These are phyloP conservation scores for Grosmannia huntii DNA, from an alignment of 2,329 filamentous ascomycete genomes.

Conservation along the genomic window DNA sequence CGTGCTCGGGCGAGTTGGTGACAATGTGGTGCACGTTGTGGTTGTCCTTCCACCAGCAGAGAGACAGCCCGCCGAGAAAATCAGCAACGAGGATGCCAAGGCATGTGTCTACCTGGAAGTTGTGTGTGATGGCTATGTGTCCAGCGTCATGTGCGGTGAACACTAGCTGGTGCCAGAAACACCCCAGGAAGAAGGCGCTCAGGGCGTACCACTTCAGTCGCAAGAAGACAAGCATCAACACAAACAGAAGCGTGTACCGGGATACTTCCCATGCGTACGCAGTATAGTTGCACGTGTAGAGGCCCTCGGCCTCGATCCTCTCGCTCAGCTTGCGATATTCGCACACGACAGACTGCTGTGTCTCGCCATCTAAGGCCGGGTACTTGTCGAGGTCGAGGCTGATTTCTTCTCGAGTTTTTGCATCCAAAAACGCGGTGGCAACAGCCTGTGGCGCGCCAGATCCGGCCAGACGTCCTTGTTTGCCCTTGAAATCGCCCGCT, in stretches of 20 bases:
- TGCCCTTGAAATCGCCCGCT: conserved; percentile 10
- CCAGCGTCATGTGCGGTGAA: conserved; percentile 92
- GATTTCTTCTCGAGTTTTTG: conserved; percentile 61
- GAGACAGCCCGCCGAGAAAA: conserved; percentile 74
- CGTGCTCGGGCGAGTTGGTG: conserved; percentile 89
- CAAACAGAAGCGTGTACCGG: conserved; percentile 59
- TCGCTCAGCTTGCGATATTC: conserved; percentile 74
- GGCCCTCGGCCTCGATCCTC: conserved; percentile 56
- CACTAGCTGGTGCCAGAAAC: conserved; percentile 87
- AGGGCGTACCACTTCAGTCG: conserved; percentile 51
- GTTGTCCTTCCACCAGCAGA: conserved; percentile 95
- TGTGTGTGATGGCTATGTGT: conserved; percentile 94
- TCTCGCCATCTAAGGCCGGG: conserved; percentile 59
- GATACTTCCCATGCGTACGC: conserved; percentile 63
- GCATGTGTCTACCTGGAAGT: conserved; percentile 67
- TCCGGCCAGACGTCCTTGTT: neutral
- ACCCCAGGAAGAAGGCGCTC: conserved; percentile 64
- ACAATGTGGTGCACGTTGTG: conserved; percentile 97
- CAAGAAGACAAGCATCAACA: conserved; percentile 48
- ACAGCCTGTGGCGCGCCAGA: neutral
- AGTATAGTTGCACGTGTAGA: conserved; percentile 75
- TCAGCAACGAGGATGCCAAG: conserved; percentile 88
- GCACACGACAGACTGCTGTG: conserved; percentile 60
- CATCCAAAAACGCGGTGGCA: conserved; percentile 53
- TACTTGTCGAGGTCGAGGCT: conserved; percentile 68